phyloP scores from a whole-genome alignment of 1,284 basidiomycete species.

The Cystobasidium sp. region DNA sequence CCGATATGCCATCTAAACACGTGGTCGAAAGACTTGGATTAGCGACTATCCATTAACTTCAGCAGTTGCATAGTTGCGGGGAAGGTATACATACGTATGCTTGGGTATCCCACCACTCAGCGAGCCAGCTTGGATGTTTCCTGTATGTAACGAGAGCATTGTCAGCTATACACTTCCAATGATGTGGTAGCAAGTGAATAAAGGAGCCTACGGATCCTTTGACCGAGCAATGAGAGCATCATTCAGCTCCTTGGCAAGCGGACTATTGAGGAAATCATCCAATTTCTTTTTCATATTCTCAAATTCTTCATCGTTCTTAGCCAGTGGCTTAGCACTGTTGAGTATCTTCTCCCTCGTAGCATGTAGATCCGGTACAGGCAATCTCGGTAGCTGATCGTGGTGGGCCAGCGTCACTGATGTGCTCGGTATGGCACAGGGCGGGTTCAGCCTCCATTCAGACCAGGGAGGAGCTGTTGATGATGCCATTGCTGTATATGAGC shows the following conservation, averaged over 20 bases:
- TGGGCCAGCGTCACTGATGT: conserved; percentile 44
- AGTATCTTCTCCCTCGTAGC: conserved; percentile 47
- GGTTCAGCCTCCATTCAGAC: conserved; percentile 48
- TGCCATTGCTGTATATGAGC: conserved; percentile 32
- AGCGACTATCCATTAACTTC: not conserved
- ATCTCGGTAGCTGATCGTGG: conserved; percentile 46
- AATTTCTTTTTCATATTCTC: conserved; percentile 43
- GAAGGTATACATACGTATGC: conserved; percentile 42
- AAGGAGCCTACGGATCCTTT: conserved; percentile 41
- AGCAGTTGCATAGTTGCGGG: not conserved
- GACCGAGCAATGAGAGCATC: conserved; percentile 44
- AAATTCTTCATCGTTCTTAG: conserved; percentile 37
- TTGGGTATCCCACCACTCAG: conserved; percentile 53
- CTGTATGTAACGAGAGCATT: not conserved
- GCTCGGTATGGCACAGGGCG: conserved; percentile 42
- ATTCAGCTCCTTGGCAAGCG: conserved; percentile 46
- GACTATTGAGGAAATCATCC: conserved; percentile 45
- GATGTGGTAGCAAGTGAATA: not conserved
- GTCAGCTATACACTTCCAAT: not conserved
- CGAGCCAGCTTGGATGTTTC: conserved; percentile 49
- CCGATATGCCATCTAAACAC: conserved; percentile 50
- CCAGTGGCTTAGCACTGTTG: conserved; percentile 44
- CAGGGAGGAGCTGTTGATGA: conserved; percentile 43
- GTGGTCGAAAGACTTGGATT: not conserved
- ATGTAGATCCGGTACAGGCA: conserved; percentile 49